phyloP scores from a whole-genome alignment of 352 stramenopile species.

The Globisporangium orthogonon region DNA sequence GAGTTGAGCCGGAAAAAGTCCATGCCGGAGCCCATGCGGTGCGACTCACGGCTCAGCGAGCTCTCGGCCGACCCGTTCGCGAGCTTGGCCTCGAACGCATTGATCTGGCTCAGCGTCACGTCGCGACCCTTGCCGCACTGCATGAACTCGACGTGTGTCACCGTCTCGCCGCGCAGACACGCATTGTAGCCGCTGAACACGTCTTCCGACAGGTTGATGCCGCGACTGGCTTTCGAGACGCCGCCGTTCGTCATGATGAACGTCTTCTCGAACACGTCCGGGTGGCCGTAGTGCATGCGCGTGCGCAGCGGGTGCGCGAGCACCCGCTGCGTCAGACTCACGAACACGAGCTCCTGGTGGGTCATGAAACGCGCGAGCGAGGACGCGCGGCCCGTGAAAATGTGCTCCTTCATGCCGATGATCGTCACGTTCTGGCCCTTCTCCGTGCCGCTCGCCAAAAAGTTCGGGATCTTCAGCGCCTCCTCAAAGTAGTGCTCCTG shows the following conservation, averaged over 20 bases:
- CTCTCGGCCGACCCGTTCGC: slow-evolving; percentile 77
- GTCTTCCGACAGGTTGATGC: slow-evolving; percentile 89
- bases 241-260: slow-evolving; percentile 84
- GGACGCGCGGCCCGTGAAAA: slow-evolving; percentile 83
- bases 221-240: slow-evolving; percentile 81
- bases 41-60: slow-evolving; percentile 70
- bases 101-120: slow-evolving; percentile 85
- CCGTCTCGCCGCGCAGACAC: slow-evolving; percentile 62
- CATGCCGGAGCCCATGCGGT: slow-evolving; percentile 79
- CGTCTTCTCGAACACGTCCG: slow-evolving; percentile 85
- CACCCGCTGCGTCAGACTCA: slow-evolving; percentile 82
- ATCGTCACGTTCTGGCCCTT: slow-evolving; percentile 70
- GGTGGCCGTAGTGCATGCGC: slow-evolving; percentile 87
- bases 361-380: slow-evolving; percentile 86
- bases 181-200: slow-evolving; percentile 87
- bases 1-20: slow-evolving; percentile 88
- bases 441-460: slow-evolving; percentile 66
- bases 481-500: slow-evolving; percentile 89
- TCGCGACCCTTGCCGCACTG: slow-evolving; percentile 86
- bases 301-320: slow-evolving; percentile 66
- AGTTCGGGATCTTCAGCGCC: slow-evolving; percentile 86
- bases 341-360: slow-evolving; percentile 83
- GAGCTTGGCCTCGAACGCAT: slow-evolving; percentile 84
- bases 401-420: slow-evolving; percentile 88
- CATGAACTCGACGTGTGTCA: slow-evolving; percentile 86